Percentiles rank a stretch among this genome's conserved stretches.
These are phyloP conservation scores for Trametes villosa DNA, from an alignment of 768 basidiomycete species.

Conservation along the genomic window DNA sequence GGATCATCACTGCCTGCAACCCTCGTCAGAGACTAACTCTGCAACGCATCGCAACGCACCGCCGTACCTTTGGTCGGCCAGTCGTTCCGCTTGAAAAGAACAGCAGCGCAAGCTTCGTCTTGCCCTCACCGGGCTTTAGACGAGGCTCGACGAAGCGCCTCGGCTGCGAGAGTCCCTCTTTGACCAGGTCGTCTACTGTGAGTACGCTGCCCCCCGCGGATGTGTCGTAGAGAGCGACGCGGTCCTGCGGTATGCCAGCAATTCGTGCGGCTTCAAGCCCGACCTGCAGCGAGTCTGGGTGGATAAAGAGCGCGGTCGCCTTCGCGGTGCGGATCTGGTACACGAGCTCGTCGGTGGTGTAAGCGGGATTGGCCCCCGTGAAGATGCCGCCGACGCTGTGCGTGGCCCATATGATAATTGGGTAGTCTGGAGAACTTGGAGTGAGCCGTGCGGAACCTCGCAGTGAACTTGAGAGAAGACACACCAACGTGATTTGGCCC, in stretches of 20 bases:
- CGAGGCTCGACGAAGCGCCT: conserved; percentile 52
- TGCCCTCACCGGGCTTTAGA: conserved; percentile 62
- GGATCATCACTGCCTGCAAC: conserved; percentile 43
- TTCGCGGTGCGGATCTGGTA: conserved; percentile 35
- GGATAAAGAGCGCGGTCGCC: conserved; percentile 31
- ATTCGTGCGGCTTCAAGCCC: conserved; percentile 30
- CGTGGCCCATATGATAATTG: conserved; percentile 28
- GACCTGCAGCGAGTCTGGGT: conserved; percentile 28
- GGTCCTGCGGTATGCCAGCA: conserved; percentile 27
- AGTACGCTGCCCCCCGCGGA: conserved; percentile 25
- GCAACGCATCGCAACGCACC: conserved; percentile 54
- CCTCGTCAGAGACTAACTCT: conserved; percentile 38
- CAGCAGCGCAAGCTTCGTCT: conserved; percentile 69
- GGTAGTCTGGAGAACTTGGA: conserved; percentile 31
- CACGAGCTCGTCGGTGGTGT: conserved; percentile 36
- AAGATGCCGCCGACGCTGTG: too few species aligned
- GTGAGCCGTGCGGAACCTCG: too few species aligned
- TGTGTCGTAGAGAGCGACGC: conserved; percentile 30
- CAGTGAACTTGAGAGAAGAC: conserved; percentile 5
- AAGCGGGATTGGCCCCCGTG: conserved; percentile 38
- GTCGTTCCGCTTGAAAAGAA: conserved; percentile 81
- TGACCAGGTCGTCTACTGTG: conserved; percentile 54
- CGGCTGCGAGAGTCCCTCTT: conserved; percentile 47
- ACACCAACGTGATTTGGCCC: conserved; percentile 65
- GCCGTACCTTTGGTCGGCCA: conserved; percentile 66